phyloP scores from a whole-genome alignment of 1,284 basidiomycete genomes.

The Stygiomarasmius scandens region DNA sequence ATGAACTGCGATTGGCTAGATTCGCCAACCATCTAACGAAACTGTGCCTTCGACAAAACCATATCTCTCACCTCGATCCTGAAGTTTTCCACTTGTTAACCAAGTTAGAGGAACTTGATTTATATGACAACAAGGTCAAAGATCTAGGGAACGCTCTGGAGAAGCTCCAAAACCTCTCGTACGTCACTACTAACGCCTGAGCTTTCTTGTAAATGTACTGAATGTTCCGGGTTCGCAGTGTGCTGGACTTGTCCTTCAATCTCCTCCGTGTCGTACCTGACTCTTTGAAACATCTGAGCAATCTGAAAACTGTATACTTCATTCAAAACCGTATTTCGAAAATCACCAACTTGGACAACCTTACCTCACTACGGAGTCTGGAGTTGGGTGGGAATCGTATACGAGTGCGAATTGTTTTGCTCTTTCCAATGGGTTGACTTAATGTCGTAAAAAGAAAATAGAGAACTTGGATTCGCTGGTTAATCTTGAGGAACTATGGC shows the following conservation, averaged over 20 bases:
- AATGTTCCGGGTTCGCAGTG: slow-evolving; percentile 49
- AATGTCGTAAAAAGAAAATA: slow-evolving; percentile 61
- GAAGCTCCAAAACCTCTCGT: slow-evolving; percentile 69
- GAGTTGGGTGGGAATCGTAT: slow-evolving; percentile 95
- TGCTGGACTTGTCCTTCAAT: slow-evolving; percentile 95
- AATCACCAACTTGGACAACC: slow-evolving; percentile 68
- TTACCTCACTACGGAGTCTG: slow-evolving; percentile 74
- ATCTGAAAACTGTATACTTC: slow-evolving; percentile 84
- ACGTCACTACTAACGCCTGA: slow-evolving; percentile 35
- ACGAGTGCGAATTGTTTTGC: slow-evolving; percentile 53
- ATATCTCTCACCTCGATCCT: slow-evolving; percentile 72
- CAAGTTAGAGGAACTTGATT: slow-evolving; percentile 85
- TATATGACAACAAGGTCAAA: slow-evolving; percentile 96
- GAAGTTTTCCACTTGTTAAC: slow-evolving; percentile 67
- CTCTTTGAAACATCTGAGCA: slow-evolving; percentile 56
- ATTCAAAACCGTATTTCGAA: slow-evolving; percentile 94
- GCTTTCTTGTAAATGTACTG: slow-evolving; percentile 1
- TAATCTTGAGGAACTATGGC: slow-evolving; percentile 91
- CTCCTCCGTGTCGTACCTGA: slow-evolving; percentile 77
- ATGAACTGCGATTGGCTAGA: slow-evolving; percentile 66
- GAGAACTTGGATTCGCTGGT: slow-evolving; percentile 85
- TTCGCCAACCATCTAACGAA: slow-evolving; percentile 74
- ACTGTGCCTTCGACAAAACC: slow-evolving; percentile 90
- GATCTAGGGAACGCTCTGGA: slow-evolving; percentile 66
- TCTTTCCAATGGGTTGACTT: slow-evolving; percentile 13